Conservation (phyloP, 2,329 filamentous ascomycete species). For the Cladophialophora bantiana region DNA sequence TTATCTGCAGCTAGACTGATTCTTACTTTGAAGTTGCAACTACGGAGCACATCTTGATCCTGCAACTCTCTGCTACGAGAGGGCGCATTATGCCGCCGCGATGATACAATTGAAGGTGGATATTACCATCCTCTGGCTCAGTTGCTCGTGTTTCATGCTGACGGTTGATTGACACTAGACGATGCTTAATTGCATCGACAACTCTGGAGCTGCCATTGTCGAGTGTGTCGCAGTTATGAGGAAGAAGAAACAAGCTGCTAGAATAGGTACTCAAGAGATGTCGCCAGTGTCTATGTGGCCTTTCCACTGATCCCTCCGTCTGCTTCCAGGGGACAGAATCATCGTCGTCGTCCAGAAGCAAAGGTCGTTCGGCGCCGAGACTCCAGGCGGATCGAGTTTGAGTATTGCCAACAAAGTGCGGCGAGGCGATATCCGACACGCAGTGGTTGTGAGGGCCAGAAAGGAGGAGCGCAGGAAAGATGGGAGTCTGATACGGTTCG, state of each 20-base stretch:
- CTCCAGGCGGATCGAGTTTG: conserved; percentile 68
- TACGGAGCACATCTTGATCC: neutral
- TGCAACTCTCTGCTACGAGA: neutral
- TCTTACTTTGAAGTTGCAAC: conserved; percentile 8
- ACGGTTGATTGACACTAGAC: conserved; percentile 63
- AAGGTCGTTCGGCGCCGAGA: conserved; percentile 73
- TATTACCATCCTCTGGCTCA: neutral
- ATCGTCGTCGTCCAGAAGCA: conserved; percentile 98
- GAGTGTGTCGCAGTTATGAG: conserved; percentile 94
- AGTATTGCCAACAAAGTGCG: conserved; percentile 91
- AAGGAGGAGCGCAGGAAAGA: conserved; percentile 88
- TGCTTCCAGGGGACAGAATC: conserved; percentile 80
- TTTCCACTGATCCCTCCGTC: neutral
- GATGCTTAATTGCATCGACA: conserved; percentile 99
- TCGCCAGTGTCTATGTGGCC: neutral
- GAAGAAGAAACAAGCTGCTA: conserved; percentile 80
- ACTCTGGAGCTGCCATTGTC: conserved; percentile 95
- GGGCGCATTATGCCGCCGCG: conserved; percentile 53
- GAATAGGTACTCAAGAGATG: conserved; percentile 72
- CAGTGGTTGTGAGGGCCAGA: conserved; percentile 88
- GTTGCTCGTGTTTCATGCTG: neutral
- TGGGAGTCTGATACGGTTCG: conserved; percentile 89
- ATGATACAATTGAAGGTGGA: conserved; percentile 90
- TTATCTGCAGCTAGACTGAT: conserved; percentile 21
- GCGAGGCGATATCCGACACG: conserved; percentile 94